Conservation (phyloP, 345 rosid genomes). For the Linum usitatissimum region DNA sequence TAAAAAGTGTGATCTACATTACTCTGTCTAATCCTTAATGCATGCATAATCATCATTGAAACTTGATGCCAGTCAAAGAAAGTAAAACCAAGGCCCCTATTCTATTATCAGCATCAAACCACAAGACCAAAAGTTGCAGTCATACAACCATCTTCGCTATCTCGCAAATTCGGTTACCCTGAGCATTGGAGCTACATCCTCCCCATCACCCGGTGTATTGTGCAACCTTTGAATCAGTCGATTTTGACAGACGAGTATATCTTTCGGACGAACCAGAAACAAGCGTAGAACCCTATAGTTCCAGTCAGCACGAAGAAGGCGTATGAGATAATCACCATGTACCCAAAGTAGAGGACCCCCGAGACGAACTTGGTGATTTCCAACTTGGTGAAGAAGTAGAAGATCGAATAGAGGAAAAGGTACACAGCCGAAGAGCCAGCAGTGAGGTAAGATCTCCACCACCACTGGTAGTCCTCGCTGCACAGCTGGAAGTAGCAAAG, state of each 20-base stretch:
- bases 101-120: background rate
- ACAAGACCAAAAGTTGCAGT: background rate
- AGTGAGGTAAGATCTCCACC: slow-evolving; percentile 97
- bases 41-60: background rate
- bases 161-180: too few relatives aligned
- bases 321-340: slow-evolving; percentile 78
- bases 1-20: background rate
- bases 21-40: background rate
- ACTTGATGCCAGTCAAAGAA: background rate
- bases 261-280: slow-evolving; percentile 95
- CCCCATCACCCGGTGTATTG: background rate
- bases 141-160: too few relatives aligned
- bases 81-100: background rate
- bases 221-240: slow-evolving; percentile 38
- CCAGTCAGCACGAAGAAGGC: slow-evolving; percentile 92
- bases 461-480: slow-evolving; percentile 94
- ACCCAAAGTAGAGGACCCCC: slow-evolving; percentile 84
- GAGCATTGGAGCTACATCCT: background rate
- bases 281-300: slow-evolving; percentile 88
- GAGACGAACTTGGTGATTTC: slow-evolving; percentile 88
- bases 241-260: slow-evolving; percentile 93
- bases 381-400: slow-evolving; percentile 93
- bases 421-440: slow-evolving; percentile 93
- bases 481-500: slow-evolving; percentile 98
- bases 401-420: slow-evolving; percentile 88